phyloP scores from a whole-genome alignment of 2,329 filamentous ascomycete genomes.

The Pestalotiopsis sp. region DNA sequence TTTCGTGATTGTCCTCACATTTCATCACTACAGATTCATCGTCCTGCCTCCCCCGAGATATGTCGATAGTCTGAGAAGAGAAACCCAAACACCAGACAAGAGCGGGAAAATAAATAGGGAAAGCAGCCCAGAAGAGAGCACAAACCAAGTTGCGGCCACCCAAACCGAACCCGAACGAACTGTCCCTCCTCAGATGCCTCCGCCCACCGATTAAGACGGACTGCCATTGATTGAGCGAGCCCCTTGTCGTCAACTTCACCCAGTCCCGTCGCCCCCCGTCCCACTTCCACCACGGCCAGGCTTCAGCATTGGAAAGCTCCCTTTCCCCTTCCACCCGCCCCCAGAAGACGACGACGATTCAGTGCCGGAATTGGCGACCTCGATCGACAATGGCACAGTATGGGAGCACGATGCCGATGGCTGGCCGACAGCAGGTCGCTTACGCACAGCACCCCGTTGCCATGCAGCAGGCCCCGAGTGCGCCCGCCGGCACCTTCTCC shows the following conservation, averaged over 20 bases:
- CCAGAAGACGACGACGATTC: neutral
- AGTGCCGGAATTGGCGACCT: neutral
- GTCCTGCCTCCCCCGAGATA: neutral
- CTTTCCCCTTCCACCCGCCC: neutral
- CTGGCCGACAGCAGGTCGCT: slow-evolving; percentile 39
- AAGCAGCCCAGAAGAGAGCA: neutral
- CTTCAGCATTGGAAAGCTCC: neutral
- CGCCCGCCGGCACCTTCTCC: slow-evolving; percentile 83
- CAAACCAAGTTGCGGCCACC: neutral
- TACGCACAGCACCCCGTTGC: slow-evolving; percentile 39
- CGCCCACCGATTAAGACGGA: slow-evolving; percentile 11
- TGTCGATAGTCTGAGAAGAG: neutral
- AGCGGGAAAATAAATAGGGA: neutral
- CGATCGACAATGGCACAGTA: slow-evolving; percentile 30
- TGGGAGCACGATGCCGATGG: slow-evolving; percentile 28
- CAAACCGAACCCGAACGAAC: neutral
- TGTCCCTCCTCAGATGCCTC: slow-evolving; percentile 20
- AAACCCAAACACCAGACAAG: neutral
- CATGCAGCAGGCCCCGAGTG: slow-evolving; percentile 35
- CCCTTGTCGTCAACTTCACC: slow-evolving; percentile 11
- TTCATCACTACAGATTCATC: neutral
- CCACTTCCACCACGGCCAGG: slow-evolving; percentile 9
- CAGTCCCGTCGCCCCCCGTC: neutral
- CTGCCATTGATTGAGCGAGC: neutral
- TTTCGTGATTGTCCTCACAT: neutral